These are phyloP conservation scores for Kluyveromyces sp. DNA, from an alignment of 1,139 yeast species.

Conservation along the genomic window DNA sequence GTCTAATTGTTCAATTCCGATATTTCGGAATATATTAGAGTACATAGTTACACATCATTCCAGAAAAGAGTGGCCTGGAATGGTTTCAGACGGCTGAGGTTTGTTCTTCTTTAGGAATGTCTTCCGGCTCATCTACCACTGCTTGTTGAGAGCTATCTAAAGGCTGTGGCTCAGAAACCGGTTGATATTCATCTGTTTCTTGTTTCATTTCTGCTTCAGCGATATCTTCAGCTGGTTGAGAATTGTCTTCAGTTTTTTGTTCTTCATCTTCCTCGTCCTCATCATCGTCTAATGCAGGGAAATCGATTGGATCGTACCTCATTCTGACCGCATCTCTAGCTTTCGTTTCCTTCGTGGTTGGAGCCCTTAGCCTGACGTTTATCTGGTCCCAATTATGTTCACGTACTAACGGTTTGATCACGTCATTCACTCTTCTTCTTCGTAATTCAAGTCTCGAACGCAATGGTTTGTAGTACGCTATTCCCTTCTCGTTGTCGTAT, in stretches of 20 bases:
- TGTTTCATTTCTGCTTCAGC: neutral
- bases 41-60: neutral
- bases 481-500: slow-evolving; percentile 46
- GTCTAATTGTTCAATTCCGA: no score
- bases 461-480: slow-evolving; percentile 71
- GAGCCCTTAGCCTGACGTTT: slow-evolving; percentile 29
- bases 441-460: slow-evolving; percentile 74
- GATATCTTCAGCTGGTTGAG: neutral
- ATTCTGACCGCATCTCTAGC: slow-evolving; percentile 31
- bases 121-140: neutral
- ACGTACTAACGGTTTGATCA: slow-evolving; percentile 35
- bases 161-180: no score
- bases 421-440: slow-evolving; percentile 66
- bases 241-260: slow-evolving; percentile 29
- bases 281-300: slow-evolving; percentile 33
- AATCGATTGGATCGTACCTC: slow-evolving; percentile 33
- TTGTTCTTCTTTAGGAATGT: neutral
- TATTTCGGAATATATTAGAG: neutral
- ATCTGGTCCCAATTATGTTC: slow-evolving; percentile 37
- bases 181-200: neutral
- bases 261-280: slow-evolving; percentile 32
- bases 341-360: slow-evolving; percentile 31
- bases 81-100: neutral
- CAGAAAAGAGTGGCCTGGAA: neutral
- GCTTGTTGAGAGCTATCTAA: no score